Conservation (phyloP, 441 rosid genomes). For the Croton laevigatus region DNA sequence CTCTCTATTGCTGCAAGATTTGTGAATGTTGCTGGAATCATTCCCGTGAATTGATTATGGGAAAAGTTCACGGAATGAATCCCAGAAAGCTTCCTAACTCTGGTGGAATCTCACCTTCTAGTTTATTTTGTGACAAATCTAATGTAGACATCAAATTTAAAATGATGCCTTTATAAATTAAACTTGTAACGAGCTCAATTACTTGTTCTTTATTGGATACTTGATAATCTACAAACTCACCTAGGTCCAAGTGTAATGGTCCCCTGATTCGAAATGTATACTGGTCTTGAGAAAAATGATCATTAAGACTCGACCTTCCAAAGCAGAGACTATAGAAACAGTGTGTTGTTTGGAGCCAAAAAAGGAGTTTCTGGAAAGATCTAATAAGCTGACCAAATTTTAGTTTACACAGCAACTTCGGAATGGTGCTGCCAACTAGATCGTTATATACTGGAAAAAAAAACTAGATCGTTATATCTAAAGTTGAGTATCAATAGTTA, state of each 20-base stretch:
- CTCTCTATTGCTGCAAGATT: slow-evolving; percentile 12
- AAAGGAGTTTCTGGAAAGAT: neutral
- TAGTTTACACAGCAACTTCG: neutral
- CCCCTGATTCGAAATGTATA: no score
- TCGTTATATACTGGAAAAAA: no score
- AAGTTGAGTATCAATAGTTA: neutral
- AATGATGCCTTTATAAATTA: neutral
- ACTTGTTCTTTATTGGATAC: neutral
- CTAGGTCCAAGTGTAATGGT: no score
- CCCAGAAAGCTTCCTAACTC: neutral
- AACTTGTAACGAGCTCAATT: neutral
- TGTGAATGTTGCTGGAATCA: slow-evolving; percentile 3
- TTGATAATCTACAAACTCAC: no score
- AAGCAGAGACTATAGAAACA: neutral
- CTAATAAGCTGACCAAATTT: neutral
- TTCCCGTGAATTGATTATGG: neutral
- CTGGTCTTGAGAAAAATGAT: no score
- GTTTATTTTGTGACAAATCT: neutral
- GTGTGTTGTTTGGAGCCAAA: neutral
- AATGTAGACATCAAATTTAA: neutral
- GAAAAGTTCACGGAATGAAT: neutral
- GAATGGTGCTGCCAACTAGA: neutral
- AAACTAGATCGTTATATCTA: no score
- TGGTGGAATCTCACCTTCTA: neutral
- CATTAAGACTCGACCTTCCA: no score